phyloP scores from a whole-genome alignment of 2,329 filamentous ascomycete genomes.

The Ceratocystis albifundus region DNA sequence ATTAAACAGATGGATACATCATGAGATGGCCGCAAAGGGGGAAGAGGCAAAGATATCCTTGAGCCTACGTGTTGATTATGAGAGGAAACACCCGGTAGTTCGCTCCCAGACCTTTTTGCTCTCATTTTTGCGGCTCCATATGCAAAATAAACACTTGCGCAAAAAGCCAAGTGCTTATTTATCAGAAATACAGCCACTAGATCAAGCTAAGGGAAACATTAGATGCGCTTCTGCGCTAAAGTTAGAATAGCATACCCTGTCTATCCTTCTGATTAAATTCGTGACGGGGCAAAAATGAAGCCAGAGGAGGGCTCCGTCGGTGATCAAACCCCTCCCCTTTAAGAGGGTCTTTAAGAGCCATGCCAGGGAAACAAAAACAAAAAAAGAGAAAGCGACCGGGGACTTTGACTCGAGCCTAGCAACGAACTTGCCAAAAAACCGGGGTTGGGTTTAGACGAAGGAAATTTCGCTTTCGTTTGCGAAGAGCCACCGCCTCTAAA shows the following conservation, averaged over 20 bases:
- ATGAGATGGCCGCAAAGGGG: background rate
- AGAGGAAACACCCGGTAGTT: background rate
- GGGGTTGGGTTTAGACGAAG: constrained; percentile 12
- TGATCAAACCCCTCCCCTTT: background rate
- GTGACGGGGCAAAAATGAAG: background rate
- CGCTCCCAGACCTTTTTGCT: no score
- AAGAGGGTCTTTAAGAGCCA: background rate
- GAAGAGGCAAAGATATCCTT: background rate
- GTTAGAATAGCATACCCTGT: background rate
- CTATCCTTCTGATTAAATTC: background rate
- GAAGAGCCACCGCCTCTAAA: constrained; percentile 9
- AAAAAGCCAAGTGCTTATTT: no score
- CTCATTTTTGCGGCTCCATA: no score
- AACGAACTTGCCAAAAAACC: constrained; percentile 2
- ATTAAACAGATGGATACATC: background rate
- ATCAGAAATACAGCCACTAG: no score
- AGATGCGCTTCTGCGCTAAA: no score
- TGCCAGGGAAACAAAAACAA: background rate
- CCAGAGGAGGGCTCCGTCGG: background rate
- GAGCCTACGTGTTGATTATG: background rate
- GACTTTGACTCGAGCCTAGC: constrained; percentile 8
- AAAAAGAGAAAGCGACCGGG: background rate
- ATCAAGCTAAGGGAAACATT: no score
- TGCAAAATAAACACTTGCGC: no score
- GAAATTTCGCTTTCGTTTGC: constrained; percentile 4